Base-by-base conservation (phyloP, 2,329 filamentous ascomycete species). In the Colletotrichum viniferum region DNA sequence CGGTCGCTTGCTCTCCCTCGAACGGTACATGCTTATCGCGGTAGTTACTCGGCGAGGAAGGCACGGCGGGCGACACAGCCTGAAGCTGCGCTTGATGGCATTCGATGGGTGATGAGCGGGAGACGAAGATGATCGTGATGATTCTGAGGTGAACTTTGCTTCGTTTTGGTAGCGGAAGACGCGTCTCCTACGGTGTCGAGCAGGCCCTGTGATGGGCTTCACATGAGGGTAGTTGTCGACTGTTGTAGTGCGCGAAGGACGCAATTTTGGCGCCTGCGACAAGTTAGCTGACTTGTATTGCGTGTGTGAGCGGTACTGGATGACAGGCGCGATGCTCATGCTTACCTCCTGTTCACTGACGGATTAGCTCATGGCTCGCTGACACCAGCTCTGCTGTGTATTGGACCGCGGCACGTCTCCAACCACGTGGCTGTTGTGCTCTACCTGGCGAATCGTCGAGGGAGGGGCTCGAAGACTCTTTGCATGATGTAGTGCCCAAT, bases 91-190 rank as follows among this genome's bases (percentile, higher is more conserved):
- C 2, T 79, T 77, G 8, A 89, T 77, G 3, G 69, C 76, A 2
- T 77, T 21, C 0, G 87, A 88, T 0, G 76, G 82, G 72, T 90
- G 88, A 0, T 90, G 80, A 3, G 88, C 90, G 88, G 0, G 83
- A 82, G 1, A 83, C 82, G 77, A 89, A 90, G 2, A 89, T 78
- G 55, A 89, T 86, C 0, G 88, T 90, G 76, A 90, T 90, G 2
- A 87, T 86, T 87, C 87, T 89, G 4, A 89, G 79, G 76, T 87
- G 84, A 2, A 85, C 4, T 18, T 89, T 0, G 85, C 85, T 0
- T 86, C 86, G 48, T 79, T 79, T 82, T 67, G 2, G 88, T 66
- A 1, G 87, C 87, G 5, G 79, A 73, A 1, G 84, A 60, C n/a
- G 88, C 85, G 2, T 86, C 86, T 4, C 81, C 80, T 72, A 87